Evolutionary conservation across 139 green algal genomes (phyloP), one percentile per base, ranked within the genome.

Genomic region (Haematococcus lacustris): DNA sequence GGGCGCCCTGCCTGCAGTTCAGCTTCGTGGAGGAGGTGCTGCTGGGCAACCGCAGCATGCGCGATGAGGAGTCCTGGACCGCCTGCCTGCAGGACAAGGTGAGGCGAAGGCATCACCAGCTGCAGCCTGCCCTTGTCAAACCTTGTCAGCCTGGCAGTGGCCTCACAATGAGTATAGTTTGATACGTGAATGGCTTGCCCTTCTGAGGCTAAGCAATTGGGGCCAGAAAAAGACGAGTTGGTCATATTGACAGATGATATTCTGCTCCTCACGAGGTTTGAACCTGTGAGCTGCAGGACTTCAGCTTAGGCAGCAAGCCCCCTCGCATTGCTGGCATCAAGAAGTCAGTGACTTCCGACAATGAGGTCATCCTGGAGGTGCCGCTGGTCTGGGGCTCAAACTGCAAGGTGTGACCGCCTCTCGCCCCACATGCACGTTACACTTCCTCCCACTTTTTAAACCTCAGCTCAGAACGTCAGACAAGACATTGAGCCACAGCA

Each of bases 351-450:
- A 88, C 88, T 1, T 70, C 64, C 6, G 84, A 90, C 23, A 84
- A 93, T 62, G 82, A 87, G 67, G 84, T 88, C 25, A 87, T 89
- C 65, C 68, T 93, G 21, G 88, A 93, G 71, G 74, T 72, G 40
- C 81, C 88, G 0, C 53, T 90, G 1, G 43, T 86, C 23, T 93
- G 86, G 86, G 88, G 88, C 26, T 84, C 77, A 62, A 82, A 89
- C 68, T 61, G n/a, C 51, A 73, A 73, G 71, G 60, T 64, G 33
- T 32, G 59, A n/a, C n/a, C n/a, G n/a, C n/a, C n/a, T n/a, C n/a
- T n/a, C n/a, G n/a, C n/a, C n/a, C n/a, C n/a, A n/a, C n/a, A n/a
- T n/a, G n/a, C n/a, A n/a, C n/a, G n/a, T n/a, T n/a, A n/a, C n/a
- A n/a, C n/a, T n/a, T n/a, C n/a, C n/a, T n/a, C n/a, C n/a, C n/a